These are phyloP conservation scores for Diaporthe batatas DNA, from an alignment of 2,329 filamentous ascomycete genomes.

Conservation along the genomic window DNA sequence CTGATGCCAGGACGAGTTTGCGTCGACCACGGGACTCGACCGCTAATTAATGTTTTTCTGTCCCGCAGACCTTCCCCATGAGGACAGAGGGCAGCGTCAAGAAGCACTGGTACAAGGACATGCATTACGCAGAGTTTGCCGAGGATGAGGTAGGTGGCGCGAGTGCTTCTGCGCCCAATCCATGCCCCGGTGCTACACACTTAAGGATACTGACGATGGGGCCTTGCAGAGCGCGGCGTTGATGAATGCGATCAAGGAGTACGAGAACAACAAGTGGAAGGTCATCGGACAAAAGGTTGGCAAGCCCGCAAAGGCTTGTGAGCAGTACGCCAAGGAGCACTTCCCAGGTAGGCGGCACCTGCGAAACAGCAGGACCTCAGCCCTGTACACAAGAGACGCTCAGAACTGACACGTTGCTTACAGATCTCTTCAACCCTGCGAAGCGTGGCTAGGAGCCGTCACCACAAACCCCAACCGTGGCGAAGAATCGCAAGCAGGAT, in stretches of 20 bases:
- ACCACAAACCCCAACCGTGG: not conserved
- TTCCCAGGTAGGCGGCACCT: constrained; percentile 67
- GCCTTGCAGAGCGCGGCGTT: constrained; percentile 77
- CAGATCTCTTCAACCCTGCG: constrained; percentile 57
- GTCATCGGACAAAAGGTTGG: constrained; percentile 95
- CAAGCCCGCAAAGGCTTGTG: constrained; percentile 89
- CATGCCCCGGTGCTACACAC: constrained; percentile 15
- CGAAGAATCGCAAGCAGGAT: constrained; percentile 9
- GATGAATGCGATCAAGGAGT: constrained; percentile 96
- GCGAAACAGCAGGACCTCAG: not conserved
- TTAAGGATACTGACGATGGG: constrained; percentile 21
- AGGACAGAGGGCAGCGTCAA: constrained; percentile 98
- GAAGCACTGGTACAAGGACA: constrained; percentile 99
- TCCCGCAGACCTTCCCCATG: constrained; percentile 82
- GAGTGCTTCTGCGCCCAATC: not conserved
- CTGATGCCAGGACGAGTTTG: not conserved
- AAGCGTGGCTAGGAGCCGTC: constrained; percentile 52
- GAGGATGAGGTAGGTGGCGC: constrained; percentile 85
- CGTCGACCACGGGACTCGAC: too few species aligned
- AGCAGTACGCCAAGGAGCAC: constrained; percentile 96
- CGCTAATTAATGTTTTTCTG: constrained; percentile 40
- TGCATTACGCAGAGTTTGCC: constrained; percentile 99
- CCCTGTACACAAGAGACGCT: not conserved
- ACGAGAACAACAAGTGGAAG: constrained; percentile 99
- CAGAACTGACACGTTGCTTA: constrained; percentile 11